Evolutionary conservation across 306 rosid species (phyloP).

Genomic region (Betula pendula): DNA sequence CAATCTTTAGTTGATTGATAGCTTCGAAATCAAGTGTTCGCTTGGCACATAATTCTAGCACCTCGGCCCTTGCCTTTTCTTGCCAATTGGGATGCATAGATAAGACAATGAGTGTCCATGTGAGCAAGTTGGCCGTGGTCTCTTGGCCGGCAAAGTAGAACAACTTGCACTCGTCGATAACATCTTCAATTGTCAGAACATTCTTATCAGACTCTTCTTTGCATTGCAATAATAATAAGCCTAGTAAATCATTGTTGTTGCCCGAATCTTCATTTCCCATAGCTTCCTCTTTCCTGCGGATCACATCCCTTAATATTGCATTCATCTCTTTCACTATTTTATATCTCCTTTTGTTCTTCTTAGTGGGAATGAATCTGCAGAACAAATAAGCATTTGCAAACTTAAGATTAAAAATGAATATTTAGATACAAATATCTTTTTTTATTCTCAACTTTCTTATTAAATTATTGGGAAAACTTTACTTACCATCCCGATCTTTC

Average conservation of each 20-base stretch:
- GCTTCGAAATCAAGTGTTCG: constrained; percentile 24
- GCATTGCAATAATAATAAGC: constrained; percentile 33
- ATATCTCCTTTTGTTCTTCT: constrained; percentile 39
- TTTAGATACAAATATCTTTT: no score
- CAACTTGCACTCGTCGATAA: constrained; percentile 57
- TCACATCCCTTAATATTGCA: constrained; percentile 33
- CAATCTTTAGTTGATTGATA: constrained; percentile 39
- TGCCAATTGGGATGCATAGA: constrained; percentile 50
- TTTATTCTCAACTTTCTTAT: no score
- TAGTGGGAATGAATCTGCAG: constrained; percentile 45
- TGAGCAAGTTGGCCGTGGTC: constrained; percentile 43
- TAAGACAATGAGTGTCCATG: constrained; percentile 48
- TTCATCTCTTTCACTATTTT: constrained; percentile 34
- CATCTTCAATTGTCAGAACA: constrained; percentile 41
- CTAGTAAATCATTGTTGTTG: constrained; percentile 32
- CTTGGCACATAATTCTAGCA: constrained; percentile 31
- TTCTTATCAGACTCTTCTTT: constrained; percentile 17
- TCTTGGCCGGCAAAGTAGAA: constrained; percentile 21
- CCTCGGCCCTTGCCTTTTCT: constrained; percentile 46
- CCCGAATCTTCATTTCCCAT: constrained; percentile 25
- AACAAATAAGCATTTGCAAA: not conserved
- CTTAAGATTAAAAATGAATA: no score
- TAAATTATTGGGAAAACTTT: no score
- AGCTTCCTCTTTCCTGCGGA: constrained; percentile 30
- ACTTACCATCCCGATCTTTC: no score